Conservation (phyloP, 805 yeast species). For the Spathaspora passalidarum region DNA sequence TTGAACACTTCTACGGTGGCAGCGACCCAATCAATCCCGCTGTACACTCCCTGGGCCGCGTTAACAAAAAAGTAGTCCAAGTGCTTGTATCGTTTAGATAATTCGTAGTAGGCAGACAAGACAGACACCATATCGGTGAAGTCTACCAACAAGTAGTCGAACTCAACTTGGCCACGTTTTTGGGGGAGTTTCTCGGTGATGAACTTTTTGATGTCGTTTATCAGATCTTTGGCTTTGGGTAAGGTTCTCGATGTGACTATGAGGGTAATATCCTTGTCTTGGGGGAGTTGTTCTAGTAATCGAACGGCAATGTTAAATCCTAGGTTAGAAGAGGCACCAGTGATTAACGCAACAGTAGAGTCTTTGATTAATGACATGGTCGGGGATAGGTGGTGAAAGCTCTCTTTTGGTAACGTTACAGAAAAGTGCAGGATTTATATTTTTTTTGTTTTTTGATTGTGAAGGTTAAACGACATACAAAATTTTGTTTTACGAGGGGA, state of each 20-base stretch:
- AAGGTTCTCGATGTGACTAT: conserved; percentile 88
- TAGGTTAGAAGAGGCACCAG: conserved; percentile 56
- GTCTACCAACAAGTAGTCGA: conserved; percentile 87
- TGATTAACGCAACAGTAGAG: conserved; percentile 36
- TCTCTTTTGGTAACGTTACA: neutral
- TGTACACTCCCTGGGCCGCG: conserved; percentile 86
- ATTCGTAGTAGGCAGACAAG: conserved; percentile 67
- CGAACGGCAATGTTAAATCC: conserved; percentile 86
- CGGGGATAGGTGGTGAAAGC: neutral
- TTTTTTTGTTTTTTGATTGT: neutral
- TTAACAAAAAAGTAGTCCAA: conserved; percentile 81
- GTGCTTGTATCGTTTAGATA: conserved; percentile 58
- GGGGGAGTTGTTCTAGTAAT: conserved; percentile 58
- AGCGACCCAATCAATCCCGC: conserved; percentile 81
- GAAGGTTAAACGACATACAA: neutral
- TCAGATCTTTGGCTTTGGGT: conserved; percentile 77
- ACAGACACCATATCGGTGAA: conserved; percentile 87
- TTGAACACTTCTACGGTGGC: conserved; percentile 66
- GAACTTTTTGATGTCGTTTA: conserved; percentile 52
- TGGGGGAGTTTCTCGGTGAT: conserved; percentile 20
- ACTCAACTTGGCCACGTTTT: conserved; percentile 63
- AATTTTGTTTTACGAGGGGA: neutral
- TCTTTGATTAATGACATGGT: conserved; percentile 15
- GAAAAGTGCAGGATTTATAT: neutral
- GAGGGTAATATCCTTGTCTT: conserved; percentile 60